Evolutionary conservation across 2,329 filamentous ascomycete genomes (phyloP).

Genomic region (Delphinella strobiligena): DNA sequence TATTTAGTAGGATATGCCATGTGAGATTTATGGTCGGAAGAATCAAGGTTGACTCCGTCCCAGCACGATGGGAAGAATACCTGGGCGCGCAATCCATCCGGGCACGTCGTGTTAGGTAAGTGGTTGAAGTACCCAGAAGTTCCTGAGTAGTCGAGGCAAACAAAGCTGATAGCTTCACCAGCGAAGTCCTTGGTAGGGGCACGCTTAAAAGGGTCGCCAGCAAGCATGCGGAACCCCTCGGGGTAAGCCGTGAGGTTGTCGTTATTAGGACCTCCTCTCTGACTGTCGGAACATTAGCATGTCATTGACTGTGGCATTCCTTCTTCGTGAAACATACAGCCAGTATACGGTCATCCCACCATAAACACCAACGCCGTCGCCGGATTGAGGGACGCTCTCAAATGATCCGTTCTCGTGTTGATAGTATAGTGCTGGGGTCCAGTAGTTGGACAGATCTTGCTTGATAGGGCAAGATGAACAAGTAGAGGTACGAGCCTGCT

Average conservation of each 20-base stretch:
- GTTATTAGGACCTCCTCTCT: conserved; percentile 39
- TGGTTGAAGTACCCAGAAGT: conserved; percentile 35
- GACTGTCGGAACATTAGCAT: conserved; percentile 3
- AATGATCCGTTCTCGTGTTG: conserved; percentile 49
- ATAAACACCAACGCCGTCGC: conserved; percentile 30
- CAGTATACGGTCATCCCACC: conserved; percentile 68
- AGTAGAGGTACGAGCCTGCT: conserved; percentile 45
- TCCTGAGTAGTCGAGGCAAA: conserved; percentile 40
- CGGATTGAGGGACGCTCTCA: conserved; percentile 45
- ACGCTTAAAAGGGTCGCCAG: conserved; percentile 48
- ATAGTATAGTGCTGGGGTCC: conserved; percentile 60
- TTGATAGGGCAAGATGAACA: conserved; percentile 61
- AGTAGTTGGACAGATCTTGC: conserved; percentile 63
- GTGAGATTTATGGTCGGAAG: conserved; percentile 51
- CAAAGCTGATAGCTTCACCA: conserved; percentile 42
- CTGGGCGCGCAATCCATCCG: conserved; percentile 50
- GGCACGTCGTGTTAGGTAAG: conserved; percentile 60
- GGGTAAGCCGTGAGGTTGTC: conserved; percentile 62
- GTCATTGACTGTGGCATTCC: neutral
- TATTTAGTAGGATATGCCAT: conserved; percentile 46
- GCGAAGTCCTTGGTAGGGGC: conserved; percentile 43
- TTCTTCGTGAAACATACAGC: conserved; percentile 20
- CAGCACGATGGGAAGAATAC: conserved; percentile 64
- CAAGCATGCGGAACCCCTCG: conserved; percentile 59
- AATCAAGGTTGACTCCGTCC: conserved; percentile 47